Evolutionary conservation across 805 yeast genomes (phyloP).

Genomic region (Kazachstania taianensis): DNA sequence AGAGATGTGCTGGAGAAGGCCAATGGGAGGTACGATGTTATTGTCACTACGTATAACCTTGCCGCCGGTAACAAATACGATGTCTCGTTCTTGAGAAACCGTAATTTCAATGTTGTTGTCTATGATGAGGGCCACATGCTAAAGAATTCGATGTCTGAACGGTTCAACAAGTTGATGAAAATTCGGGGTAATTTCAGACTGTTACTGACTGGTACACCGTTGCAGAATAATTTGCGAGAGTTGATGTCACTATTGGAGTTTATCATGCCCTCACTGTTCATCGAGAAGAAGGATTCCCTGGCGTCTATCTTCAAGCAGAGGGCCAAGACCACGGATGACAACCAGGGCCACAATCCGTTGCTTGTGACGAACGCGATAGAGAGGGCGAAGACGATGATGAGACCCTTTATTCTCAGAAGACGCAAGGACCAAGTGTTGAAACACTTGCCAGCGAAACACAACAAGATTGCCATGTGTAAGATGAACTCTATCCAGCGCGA

Average conservation of each 20-base stretch:
- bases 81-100: conserved; percentile 61
- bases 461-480: conserved; percentile 54
- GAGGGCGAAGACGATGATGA: conserved; percentile 96
- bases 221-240: conserved; percentile 87
- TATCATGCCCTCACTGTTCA: conserved; percentile 76
- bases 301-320: conserved; percentile 78
- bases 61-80: conserved; percentile 85
- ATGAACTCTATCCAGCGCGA: conserved; percentile 42
- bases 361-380: conserved; percentile 84
- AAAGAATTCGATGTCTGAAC: conserved; percentile 78
- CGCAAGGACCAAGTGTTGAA: conserved; percentile 85
- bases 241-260: conserved; percentile 83
- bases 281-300: conserved; percentile 71
- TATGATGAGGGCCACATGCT: conserved; percentile 98
- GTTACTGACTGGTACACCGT: conserved; percentile 90
- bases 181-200: conserved; percentile 76
- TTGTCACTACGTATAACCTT: conserved; percentile 87
- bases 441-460: conserved; percentile 73
- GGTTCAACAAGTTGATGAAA: conserved; percentile 80
- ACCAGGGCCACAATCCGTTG: conserved; percentile 58
- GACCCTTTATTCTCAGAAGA: conserved; percentile 90
- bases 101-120: conserved; percentile 76
- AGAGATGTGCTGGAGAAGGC: conserved; percentile 53
- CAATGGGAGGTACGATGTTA: conserved; percentile 60
- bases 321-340: conserved; percentile 54